Percentiles rank a stretch among this genome's conserved stretches.
These are phyloP conservation scores for Ceratocystis cacaofunesta DNA, from an alignment of 2,329 filamentous ascomycete genomes.

Conservation along the genomic window DNA sequence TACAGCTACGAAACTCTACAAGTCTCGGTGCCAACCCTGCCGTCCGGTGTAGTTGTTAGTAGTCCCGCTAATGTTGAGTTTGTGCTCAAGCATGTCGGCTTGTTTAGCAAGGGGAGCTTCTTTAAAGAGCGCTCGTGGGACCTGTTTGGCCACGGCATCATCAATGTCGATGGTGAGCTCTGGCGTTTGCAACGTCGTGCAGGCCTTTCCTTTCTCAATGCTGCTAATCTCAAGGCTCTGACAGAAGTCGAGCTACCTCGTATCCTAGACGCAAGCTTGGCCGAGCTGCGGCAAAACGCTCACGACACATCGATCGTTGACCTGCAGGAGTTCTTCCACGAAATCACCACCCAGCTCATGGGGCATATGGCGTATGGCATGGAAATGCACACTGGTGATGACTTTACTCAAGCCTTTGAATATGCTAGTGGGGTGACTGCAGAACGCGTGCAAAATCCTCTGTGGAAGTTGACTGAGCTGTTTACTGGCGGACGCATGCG, in stretches of 20 bases:
- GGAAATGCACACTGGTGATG: constrained; percentile 48
- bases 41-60: constrained; percentile 47
- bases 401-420: constrained; percentile 47
- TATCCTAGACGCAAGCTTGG: constrained; percentile 33
- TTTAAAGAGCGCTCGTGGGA: constrained; percentile 46
- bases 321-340: constrained; percentile 44
- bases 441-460: constrained; percentile 49
- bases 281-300: constrained; percentile 23
- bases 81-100: constrained; percentile 44
- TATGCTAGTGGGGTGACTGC: constrained; percentile 45
- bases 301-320: constrained; percentile 30
- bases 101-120: constrained; percentile 48
- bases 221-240: constrained; percentile 40
- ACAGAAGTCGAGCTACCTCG: constrained; percentile 42
- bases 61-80: constrained; percentile 47
- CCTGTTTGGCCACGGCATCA: constrained; percentile 51
- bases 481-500: constrained; percentile 36
- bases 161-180: constrained; percentile 49
- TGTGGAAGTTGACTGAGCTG: constrained; percentile 45
- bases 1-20: constrained; percentile 47
- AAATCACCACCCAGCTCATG: constrained; percentile 51
- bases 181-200: constrained; percentile 50
- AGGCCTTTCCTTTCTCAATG: constrained; percentile 43
- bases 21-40: constrained; percentile 46
- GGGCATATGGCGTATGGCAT: constrained; percentile 55